A percentile compares a stretch with the other conserved stretches of the same genome.
Evolutionary conservation across 2,329 filamentous ascomycete genomes (phyloP).

Genomic region (Shiraia bambusicola): DNA sequence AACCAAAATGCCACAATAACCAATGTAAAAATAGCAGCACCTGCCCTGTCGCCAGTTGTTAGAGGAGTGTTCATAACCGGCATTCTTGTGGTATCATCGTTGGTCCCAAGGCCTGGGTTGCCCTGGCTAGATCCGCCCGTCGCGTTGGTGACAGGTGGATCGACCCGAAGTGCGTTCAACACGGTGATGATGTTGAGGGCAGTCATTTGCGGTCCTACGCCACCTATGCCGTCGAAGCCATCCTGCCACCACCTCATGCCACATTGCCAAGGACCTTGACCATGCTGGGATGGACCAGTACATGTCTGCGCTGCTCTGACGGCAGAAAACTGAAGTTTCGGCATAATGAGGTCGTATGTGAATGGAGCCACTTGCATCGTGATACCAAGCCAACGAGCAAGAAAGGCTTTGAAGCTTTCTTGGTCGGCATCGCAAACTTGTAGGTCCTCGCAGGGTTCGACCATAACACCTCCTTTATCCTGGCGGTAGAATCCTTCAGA

Average conservation of each 20-base stretch:
- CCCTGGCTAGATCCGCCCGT: conserved; percentile 56
- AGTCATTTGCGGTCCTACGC: conserved; percentile 61
- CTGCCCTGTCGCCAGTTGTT: conserved; percentile 45
- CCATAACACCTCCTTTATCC: conserved; percentile 43
- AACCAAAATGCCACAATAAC: conserved; percentile 22
- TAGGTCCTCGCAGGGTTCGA: conserved; percentile 46
- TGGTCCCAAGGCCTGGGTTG: conserved; percentile 45
- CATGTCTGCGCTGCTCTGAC: conserved; percentile 57
- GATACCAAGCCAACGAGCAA: conserved; percentile 54
- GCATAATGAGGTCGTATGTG: conserved; percentile 53
- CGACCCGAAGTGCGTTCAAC: conserved; percentile 43
- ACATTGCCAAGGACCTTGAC: conserved; percentile 37
- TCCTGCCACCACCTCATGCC: conserved; percentile 47
- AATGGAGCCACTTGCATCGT: conserved; percentile 61
- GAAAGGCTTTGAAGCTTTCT: conserved; percentile 49
- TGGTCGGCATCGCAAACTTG: conserved; percentile 49
- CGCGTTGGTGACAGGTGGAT: conserved; percentile 48
- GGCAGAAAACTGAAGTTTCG: conserved; percentile 57
- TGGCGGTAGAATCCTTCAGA: conserved; percentile 43
- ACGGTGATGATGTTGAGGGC: conserved; percentile 56
- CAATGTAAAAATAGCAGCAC: conserved; percentile 48
- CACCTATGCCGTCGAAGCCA: conserved; percentile 49
- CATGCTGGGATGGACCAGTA: conserved; percentile 47
- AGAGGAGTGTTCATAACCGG: conserved; percentile 26
- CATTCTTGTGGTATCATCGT: conserved; percentile 18